phyloP scores from a whole-genome alignment of 2,329 filamentous ascomycete genomes.

The Penicillium psychrosexuale region DNA sequence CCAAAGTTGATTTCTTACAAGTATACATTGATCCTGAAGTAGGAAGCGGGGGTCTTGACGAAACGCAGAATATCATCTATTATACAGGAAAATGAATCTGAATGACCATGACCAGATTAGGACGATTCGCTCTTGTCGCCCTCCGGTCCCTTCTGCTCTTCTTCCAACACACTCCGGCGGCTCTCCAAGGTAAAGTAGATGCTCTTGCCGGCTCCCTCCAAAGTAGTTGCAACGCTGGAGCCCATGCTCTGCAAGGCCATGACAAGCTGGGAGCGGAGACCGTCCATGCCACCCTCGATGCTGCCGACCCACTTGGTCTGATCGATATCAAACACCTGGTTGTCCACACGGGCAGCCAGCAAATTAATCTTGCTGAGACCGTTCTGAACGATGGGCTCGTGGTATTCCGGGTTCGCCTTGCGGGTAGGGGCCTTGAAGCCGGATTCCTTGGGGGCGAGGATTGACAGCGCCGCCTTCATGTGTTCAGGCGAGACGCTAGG shows the following conservation, averaged over 20 bases:
- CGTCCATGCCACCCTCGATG: conserved; percentile 77
- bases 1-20: conserved; percentile 15
- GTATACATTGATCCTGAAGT: conserved; percentile 23
- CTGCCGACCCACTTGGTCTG: conserved; percentile 69
- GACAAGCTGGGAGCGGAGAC: conserved; percentile 77
- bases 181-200: conserved; percentile 87
- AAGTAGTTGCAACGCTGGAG: conserved; percentile 68
- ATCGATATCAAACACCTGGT: conserved; percentile 73
- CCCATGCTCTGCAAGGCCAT: conserved; percentile 76
- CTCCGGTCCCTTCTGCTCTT: conserved; percentile 52
- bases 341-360: conserved; percentile 82
- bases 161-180: conserved; percentile 74
- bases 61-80: conserved; percentile 32
- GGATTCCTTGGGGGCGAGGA: conserved; percentile 69
- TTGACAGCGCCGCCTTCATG: conserved; percentile 73
- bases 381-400: conserved; percentile 74
- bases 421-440: conserved; percentile 75
- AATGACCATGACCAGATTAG: conserved; percentile 16
- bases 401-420: conserved; percentile 72
- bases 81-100: conserved; percentile 33
- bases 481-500: conserved; percentile 80
- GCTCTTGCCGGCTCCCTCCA: conserved; percentile 77
- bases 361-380: conserved; percentile 84
- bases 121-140: conserved; percentile 36
- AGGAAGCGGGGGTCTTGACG: conserved; percentile 17